Evolutionary conservation across 768 basidiomycete genomes (phyloP).

Genomic region (Leccinum disarticulatum): DNA sequence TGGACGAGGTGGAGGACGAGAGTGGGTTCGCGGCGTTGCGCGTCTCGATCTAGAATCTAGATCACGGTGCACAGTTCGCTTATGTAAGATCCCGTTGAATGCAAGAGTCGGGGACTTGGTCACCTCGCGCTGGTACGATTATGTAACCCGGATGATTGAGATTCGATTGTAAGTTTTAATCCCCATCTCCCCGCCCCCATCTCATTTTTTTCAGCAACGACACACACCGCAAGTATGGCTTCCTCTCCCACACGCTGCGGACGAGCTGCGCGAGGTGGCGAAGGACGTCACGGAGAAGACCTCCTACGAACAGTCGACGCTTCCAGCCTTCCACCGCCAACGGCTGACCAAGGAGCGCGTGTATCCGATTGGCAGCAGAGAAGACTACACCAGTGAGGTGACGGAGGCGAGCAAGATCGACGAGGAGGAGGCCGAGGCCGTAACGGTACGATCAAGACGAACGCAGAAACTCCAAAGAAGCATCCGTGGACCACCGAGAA

Average conservation of each 20-base stretch:
- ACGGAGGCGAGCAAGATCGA: constrained; percentile 84
- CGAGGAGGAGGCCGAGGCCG: constrained; percentile 62
- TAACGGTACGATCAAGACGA: constrained; percentile 59
- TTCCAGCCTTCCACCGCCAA: constrained; percentile 49
- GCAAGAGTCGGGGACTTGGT: too few species aligned
- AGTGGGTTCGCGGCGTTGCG: constrained; percentile 10
- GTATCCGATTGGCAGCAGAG: constrained; percentile 78
- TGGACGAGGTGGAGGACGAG: constrained; percentile 22
- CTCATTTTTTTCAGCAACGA: constrained; percentile 65
- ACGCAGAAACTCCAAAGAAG: constrained; percentile 52
- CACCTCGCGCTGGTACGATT: too few species aligned
- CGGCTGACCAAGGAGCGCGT: constrained; percentile 68
- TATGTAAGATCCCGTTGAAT: too few species aligned
- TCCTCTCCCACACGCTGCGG: constrained; percentile 57
- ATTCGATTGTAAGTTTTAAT: constrained; percentile 58
- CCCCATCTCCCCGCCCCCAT: neutral
- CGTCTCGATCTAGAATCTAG: neutral
- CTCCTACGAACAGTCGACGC: constrained; percentile 69
- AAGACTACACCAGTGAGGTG: constrained; percentile 93
- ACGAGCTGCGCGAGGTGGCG: constrained; percentile 64
- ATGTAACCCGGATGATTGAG: too few species aligned
- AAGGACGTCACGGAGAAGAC: constrained; percentile 79
- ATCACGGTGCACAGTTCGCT: too few species aligned
- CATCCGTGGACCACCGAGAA: constrained; percentile 46
- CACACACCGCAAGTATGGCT: constrained; percentile 89